Conservation (phyloP, 1,284 basidiomycete genomes). For the Trichosporon coremiiforme region DNA sequence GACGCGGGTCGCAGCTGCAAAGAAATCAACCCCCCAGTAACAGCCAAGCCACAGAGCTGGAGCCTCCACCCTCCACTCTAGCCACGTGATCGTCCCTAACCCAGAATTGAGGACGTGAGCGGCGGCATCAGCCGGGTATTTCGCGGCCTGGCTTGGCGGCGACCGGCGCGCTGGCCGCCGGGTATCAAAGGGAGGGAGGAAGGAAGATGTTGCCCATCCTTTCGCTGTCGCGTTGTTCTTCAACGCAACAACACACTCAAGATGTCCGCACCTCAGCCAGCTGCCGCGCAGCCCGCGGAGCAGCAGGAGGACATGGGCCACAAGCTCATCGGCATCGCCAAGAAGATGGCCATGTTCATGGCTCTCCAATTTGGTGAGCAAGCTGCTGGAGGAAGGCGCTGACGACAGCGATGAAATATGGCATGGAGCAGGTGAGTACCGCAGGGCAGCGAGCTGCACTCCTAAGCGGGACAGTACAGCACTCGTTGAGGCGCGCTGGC, state of each 20-base stretch:
- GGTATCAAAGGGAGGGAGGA: neutral
- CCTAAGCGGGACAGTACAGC: too few species aligned
- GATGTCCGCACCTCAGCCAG: constrained; percentile 23
- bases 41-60: neutral
- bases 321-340: constrained; percentile 32
- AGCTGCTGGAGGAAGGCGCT: neutral
- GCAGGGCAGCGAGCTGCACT: too few species aligned
- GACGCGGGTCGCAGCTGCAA: neutral
- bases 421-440: constrained; percentile 46
- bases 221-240: neutral
- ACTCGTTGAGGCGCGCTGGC: too few species aligned
- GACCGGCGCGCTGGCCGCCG: neutral
- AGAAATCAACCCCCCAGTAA: neutral
- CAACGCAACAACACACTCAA: neutral
- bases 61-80: neutral
- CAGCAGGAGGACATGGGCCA: constrained; percentile 27
- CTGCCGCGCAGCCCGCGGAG: constrained; percentile 27
- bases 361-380: constrained; percentile 47
- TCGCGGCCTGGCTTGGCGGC: too few species aligned
- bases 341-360: constrained; percentile 42
- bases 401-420: constrained; percentile 46
- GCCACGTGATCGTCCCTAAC: neutral
- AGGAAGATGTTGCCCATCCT: neutral
- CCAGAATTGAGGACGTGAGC: constrained; percentile 13
- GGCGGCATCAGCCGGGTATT: constrained; percentile 17